Conservation (phyloP, 306 rosid species). For the Vigna hirtella region DNA sequence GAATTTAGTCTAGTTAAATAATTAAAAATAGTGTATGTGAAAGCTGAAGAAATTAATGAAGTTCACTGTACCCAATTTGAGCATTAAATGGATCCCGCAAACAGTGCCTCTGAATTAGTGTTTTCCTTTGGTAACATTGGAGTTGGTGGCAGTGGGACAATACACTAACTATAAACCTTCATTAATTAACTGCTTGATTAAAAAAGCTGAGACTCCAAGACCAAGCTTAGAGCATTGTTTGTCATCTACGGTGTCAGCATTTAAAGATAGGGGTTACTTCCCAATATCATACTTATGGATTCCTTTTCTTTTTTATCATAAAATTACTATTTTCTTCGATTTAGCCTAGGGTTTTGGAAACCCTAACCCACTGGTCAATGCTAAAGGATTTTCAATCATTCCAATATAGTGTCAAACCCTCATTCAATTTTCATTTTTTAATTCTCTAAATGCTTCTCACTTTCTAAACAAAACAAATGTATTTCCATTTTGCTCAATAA, state of each 20-base stretch:
- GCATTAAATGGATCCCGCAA: conserved; percentile 61
- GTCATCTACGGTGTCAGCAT: conserved; percentile 51
- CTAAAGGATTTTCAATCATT: conserved; percentile 5
- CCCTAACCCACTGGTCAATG: conserved; percentile 45
- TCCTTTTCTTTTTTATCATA: conserved; percentile 18
- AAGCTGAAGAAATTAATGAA: conserved; percentile 29
- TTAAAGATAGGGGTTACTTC: conserved; percentile 45
- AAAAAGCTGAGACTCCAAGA: conserved; percentile 9
- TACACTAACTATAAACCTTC: conserved; percentile 34
- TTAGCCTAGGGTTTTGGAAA: conserved; percentile 60
- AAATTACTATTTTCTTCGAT: conserved; percentile 20
- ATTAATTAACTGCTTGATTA: conserved; percentile 33
- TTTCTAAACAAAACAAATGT: neutral
- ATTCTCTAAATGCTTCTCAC: no score
- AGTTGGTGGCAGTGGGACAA: conserved; percentile 26
- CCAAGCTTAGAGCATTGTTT: conserved; percentile 35
- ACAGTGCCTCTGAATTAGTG: conserved; percentile 61
- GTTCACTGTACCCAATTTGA: conserved; percentile 45
- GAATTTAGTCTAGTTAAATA: no score
- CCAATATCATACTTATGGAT: conserved; percentile 39
- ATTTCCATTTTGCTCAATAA: no score
- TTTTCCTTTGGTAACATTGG: conserved; percentile 36
- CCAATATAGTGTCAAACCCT: conserved; percentile 6
- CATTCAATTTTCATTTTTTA: neutral
- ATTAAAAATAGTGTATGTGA: neutral